Base-by-base conservation (phyloP, 129 eudicot genomes). In the Centella asiatica region DNA sequence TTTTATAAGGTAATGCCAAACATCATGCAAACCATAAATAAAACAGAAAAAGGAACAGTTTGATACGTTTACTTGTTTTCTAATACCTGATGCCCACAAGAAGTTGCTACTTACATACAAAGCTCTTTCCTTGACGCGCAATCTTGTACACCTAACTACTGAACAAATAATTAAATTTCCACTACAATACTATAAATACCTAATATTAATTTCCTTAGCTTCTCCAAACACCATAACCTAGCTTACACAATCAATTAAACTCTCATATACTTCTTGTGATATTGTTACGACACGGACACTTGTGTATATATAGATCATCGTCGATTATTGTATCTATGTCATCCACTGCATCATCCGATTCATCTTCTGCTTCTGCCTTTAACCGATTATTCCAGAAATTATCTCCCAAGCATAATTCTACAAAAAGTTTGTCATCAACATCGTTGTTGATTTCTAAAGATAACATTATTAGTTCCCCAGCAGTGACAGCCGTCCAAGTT, bases 61-160 rank as follows among this genome's bases (percentile, higher is more conserved):
- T 34, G 9, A n/a, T n/a, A n/a, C n/a, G n/a, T n/a, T n/a, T n/a
- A n/a, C n/a, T n/a, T n/a, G n/a, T n/a, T n/a, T n/a, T n/a, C n/a
- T n/a, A n/a, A n/a, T n/a, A n/a, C n/a, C n/a, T n/a, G n/a, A n/a
- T n/a, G n/a, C n/a, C n/a, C n/a, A n/a, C 32, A 0, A 11, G 57
- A 51, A 51, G 31, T 31, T 51, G 57, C 57, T 51, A 51, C 57
- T 28, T 51, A 11, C 17, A 51, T 15, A 51, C 31, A 51, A 51
- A 51, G 32, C 4, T 51, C 6, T 51, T 51, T 51, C 57, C 4
- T 15, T 17, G 11, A 51, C 56, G 56, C 56, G 56, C 56, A 22
- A 20, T 22, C 4, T 20, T 27, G 0, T 8, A 48, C 54, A 17
- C 53, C 23, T 20, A 6, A 1, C 14, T 0, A 8, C 19, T 17